A percentile compares a stretch with the other conserved stretches of the same genome.
phyloP scores from a whole-genome alignment of 345 rosid genomes.

The Crucihimalaya himalaica region DNA sequence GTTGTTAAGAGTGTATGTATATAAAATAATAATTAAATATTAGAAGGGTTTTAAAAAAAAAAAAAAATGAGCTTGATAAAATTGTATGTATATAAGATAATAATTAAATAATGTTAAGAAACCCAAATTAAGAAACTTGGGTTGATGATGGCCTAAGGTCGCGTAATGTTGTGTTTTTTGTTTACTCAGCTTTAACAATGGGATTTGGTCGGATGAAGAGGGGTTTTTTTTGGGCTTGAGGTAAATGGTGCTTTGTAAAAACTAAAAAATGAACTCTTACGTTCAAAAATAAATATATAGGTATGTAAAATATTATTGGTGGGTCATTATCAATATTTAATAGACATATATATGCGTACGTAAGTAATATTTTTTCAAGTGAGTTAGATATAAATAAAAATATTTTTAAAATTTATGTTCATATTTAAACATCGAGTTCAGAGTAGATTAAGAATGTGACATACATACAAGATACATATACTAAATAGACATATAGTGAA shows the following conservation, averaged over 20 bases:
- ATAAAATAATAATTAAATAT: too few species aligned
- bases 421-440: not conserved
- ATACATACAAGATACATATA: constrained; percentile 16
- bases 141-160: too few species aligned
- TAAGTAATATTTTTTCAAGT: too few species aligned
- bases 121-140: too few species aligned
- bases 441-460: constrained; percentile 21
- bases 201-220: not conserved
- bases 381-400: not conserved
- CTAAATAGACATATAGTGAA: constrained; percentile 20
- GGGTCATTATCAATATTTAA: not conserved
- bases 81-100: too few species aligned
- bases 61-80: too few species aligned
- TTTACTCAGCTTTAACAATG: constrained; percentile 9
- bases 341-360: not conserved
- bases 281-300: not conserved
- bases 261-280: not conserved
- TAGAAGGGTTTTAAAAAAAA: too few species aligned
- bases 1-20: too few species aligned
- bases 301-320: not conserved
- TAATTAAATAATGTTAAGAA: too few species aligned
- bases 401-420: not conserved
- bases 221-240: not conserved
- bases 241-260: not conserved
- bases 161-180: constrained; percentile 18